phyloP scores from a whole-genome alignment of 208 protist genomes.

The Kentomonas sorsogonicus region DNA sequence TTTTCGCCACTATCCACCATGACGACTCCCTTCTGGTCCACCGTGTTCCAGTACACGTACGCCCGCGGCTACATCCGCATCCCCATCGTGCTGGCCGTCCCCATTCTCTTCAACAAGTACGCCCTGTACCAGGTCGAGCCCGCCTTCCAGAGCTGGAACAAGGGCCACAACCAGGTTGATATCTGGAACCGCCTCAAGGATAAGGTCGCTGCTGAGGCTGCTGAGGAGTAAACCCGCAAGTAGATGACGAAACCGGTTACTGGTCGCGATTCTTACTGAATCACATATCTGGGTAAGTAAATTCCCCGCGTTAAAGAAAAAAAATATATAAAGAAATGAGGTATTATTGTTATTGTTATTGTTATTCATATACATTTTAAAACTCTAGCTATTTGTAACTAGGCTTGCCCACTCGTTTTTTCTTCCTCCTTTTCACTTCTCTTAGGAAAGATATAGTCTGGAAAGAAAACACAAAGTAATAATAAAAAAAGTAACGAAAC shows the following conservation, averaged over 20 bases:
- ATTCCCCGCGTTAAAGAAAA: too few species aligned
- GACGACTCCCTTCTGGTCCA: slow-evolving; percentile 70
- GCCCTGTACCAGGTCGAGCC: slow-evolving; percentile 60
- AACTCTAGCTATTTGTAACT: background rate
- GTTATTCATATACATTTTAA: slow-evolving; percentile 10
- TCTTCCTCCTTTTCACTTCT: slow-evolving; percentile 7
- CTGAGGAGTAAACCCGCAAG: slow-evolving; percentile 27
- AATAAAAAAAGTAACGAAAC: slow-evolving; percentile 6
- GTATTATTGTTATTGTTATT: background rate
- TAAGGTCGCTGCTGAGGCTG: slow-evolving; percentile 53
- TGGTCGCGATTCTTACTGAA: too few species aligned
- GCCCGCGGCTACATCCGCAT: slow-evolving; percentile 80
- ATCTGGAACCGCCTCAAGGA: slow-evolving; percentile 83
- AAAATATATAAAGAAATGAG: slow-evolving; percentile 3
- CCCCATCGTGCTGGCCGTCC: slow-evolving; percentile 64
- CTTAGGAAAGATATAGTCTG: slow-evolving; percentile 4
- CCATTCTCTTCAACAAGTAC: slow-evolving; percentile 86
- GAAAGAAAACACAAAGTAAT: slow-evolving; percentile 6
- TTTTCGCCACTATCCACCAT: slow-evolving; percentile 11
- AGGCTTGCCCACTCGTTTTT: background rate
- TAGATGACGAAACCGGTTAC: too few species aligned
- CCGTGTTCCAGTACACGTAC: slow-evolving; percentile 78
- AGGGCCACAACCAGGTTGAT: slow-evolving; percentile 76
- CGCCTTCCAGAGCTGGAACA: slow-evolving; percentile 70
- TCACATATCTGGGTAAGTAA: too few species aligned